Base-by-base conservation (phyloP, 164 flowering plant genomes). In the Liquidambar formosana region DNA sequence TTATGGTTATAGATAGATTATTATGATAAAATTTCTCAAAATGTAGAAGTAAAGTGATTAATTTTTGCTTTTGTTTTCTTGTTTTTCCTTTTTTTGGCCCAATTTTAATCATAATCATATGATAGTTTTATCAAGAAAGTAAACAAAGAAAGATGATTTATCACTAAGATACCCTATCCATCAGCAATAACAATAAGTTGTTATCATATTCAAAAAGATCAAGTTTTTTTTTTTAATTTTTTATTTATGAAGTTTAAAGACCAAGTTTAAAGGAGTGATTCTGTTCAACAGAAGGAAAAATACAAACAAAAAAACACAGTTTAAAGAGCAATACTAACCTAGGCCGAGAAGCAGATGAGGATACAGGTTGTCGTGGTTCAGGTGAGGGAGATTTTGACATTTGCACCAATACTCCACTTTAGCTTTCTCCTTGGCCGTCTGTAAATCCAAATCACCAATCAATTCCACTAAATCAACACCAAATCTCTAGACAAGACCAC, bases 361-460 rank as follows among this genome's bases (percentile, higher is more conserved):
- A 60, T 54, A 6, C 27, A 4, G 25, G 48, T 25, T 70, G 77
- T 45, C 56, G 75, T 57, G 77, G 73, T 67, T 73, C 83, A 61
- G 78, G 82, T 54, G 86, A 76, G 68, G 83, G 79, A 75, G 82
- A 81, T 70, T 77, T 84, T 70, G 91, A 79, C 93, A 87, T 87
- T 64, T 75, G 79, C 78, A 70, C 71, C 56, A 71, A 65, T 63
- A 22, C 41, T 14, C 70, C 62, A 73, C 75, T 70, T 66, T 56
- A 61, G 58, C 56, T 51, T 71, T 67, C 61, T 38, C 72, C 70
- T 51, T 54, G 47, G 72, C 66, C 45, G 44, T 79, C 85, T 78
- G 78, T 64, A 76, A 18, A 26, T 21, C 10, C 25, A 66, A 71
- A 22, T 22, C 49, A 23, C 38, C 43, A 62, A 74, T 27, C 65